Evolutionary conservation across 2,329 filamentous ascomycete species (phyloP), one percentile per base, ranked within the genome.

Genomic region (Didymella exigua): DNA sequence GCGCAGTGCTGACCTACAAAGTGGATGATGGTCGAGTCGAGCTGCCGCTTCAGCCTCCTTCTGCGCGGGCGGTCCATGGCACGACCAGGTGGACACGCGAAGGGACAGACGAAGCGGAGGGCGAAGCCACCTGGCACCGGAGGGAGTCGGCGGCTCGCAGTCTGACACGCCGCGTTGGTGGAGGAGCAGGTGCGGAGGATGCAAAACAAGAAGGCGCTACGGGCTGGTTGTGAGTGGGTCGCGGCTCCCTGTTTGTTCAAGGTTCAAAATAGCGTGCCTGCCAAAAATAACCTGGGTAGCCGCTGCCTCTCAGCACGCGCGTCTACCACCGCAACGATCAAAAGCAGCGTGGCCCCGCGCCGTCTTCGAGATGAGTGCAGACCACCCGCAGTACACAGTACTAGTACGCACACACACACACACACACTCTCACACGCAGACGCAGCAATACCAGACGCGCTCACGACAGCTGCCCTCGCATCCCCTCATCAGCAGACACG

Each of bases 11-110:
- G 47, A 50, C 54, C 9, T 78, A 93, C 90, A 78, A 96, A 93
- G 75, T 96, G 91, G 58, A 96, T 78, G 69, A 96, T 88, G 70
- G 91, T 79, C 66, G 89, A 84, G 67, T 65, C 61, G 44, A 65
- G 54, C 54, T 68, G 67, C 29, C 67, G 68, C 58, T 66, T 66
- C 59, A 61, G 61, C 59, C 56, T 59, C 63, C 40, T 64, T 31
- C 54, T 54, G 37, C 34, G 54, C 24, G 43, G 21, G 37, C 30
- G 5, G 40, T 40, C 19, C 52, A 55, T 55, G 4, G 45, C 26
- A 38, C n/a, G 19, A 24, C 36, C 24, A 18, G 14, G 26, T 11
- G 4, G 11, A 41, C 24, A 16, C 4, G 24, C 44, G 13, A 8
- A 18, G 27, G 6, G 11, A 16, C 6, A 4, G n/a, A 21, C 30